These are phyloP conservation scores for Silene coronaria DNA, from an alignment of 179 eudicot genomes.

Conservation along the genomic window DNA sequence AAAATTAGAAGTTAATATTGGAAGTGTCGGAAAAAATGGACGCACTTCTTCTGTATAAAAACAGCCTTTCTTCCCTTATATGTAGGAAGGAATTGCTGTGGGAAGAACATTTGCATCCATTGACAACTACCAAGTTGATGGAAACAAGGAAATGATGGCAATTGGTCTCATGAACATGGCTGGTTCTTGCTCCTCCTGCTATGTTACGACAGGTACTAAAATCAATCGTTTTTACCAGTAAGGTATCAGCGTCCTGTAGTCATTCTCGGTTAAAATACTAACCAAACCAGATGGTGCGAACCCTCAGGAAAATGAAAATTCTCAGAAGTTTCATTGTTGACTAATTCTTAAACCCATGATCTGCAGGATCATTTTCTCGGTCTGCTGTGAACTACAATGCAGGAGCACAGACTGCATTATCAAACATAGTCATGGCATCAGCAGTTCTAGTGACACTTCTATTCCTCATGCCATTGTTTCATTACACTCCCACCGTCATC, in stretches of 20 bases:
- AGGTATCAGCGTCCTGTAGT: not conserved
- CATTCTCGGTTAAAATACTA: not conserved
- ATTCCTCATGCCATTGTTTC: conserved; percentile 83
- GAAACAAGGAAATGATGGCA: conserved; percentile 98
- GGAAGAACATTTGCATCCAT: conserved; percentile 92
- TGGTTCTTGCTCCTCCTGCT: conserved; percentile 95
- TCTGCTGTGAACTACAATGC: conserved; percentile 94
- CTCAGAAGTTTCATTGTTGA: not conserved
- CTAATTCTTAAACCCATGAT: not conserved
- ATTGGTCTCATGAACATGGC: conserved; percentile 95
- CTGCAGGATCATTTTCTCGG: conserved; percentile 86
- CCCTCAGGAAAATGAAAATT: not conserved
- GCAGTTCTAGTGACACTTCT: conserved; percentile 73
- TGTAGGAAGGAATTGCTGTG: conserved; percentile 95
- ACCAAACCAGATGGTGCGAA: not conserved
- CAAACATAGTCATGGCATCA: conserved; percentile 81
- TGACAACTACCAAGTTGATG: conserved; percentile 91
- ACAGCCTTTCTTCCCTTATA: not conserved
- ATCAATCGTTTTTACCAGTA: not conserved
- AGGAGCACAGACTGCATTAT: conserved; percentile 76
- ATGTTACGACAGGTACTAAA: conserved; percentile 69
- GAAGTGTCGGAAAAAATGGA: not conserved
- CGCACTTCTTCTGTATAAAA: conserved; percentile 9
- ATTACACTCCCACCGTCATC: conserved; percentile 81
- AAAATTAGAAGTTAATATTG: not conserved